Evolutionary conservation across 2,329 filamentous ascomycete genomes (phyloP).

Genomic region (Diaporthe vaccinii): DNA sequence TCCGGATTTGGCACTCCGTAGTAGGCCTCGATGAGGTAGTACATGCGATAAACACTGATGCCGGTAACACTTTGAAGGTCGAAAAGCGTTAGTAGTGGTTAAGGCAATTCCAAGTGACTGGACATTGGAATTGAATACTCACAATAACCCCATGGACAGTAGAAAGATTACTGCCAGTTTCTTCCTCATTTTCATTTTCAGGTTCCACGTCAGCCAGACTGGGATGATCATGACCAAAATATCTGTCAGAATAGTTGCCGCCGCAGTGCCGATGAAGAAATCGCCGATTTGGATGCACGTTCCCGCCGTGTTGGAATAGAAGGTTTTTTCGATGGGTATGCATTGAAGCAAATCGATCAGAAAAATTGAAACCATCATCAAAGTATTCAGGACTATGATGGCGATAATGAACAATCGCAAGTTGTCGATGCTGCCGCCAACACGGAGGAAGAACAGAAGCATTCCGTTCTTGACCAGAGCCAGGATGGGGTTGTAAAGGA

Average conservation of each 20-base stretch:
- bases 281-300: slow-evolving; percentile 51
- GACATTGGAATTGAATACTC: neutral
- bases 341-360: slow-evolving; percentile 52
- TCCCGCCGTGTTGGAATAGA: slow-evolving; percentile 49
- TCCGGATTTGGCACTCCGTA: slow-evolving; percentile 41
- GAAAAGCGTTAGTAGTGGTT: neutral
- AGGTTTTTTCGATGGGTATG: slow-evolving; percentile 44
- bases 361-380: slow-evolving; percentile 49
- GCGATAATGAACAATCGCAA: slow-evolving; percentile 50
- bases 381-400: slow-evolving; percentile 49
- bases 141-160: slow-evolving; percentile 41
- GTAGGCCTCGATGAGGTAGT: slow-evolving; percentile 5
- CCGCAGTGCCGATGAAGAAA: slow-evolving; percentile 53
- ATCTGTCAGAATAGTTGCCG: slow-evolving; percentile 57
- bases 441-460: slow-evolving; percentile 59
- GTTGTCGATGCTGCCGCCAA: slow-evolving; percentile 53
- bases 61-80: slow-evolving; percentile 3
- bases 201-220: slow-evolving; percentile 51
- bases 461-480: slow-evolving; percentile 61
- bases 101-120: too few species aligned
- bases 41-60: slow-evolving; percentile 23
- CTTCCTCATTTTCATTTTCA: slow-evolving; percentile 52
- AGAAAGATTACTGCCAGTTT: slow-evolving; percentile 52
- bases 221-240: slow-evolving; percentile 54
- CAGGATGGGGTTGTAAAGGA: slow-evolving; percentile 61